Percentiles rank a stretch among this genome's conserved stretches.
Evolutionary conservation across 495 filamentous ascomycete species (phyloP).

Genomic region (Lindgomyces ingoldianus): DNA sequence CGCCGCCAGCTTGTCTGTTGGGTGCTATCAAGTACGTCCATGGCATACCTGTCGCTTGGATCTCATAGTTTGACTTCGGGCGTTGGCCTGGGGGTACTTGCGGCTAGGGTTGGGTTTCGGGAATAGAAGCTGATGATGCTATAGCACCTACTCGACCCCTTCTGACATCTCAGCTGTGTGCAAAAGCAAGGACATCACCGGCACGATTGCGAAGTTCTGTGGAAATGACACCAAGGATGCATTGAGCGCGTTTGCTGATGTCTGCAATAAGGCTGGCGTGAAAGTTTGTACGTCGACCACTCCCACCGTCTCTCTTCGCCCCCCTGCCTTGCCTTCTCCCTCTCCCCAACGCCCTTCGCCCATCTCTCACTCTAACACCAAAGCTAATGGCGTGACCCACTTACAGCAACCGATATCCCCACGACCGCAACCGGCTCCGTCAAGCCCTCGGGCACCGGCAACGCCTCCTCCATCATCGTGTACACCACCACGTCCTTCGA

Average conservation of each 20-base stretch:
- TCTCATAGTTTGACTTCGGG: not conserved
- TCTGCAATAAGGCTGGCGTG: conserved; percentile 39
- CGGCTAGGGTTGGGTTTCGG: too few relatives aligned
- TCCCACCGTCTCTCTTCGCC: not conserved
- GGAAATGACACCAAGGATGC: conserved; percentile 33
- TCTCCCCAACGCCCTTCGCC: not conserved
- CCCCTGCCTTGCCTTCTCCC: not conserved
- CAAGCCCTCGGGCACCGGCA: conserved; percentile 14
- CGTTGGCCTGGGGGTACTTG: not conserved
- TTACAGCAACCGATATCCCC: conserved; percentile 9
- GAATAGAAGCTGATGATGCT: too few relatives aligned
- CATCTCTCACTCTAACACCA: not conserved
- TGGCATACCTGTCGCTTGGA: not conserved
- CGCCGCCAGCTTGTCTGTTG: conserved; percentile 48
- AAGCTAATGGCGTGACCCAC: not conserved
- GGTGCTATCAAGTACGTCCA: conserved; percentile 47
- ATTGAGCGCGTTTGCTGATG: conserved; percentile 36
- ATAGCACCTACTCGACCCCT: conserved; percentile 44
- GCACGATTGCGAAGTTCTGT: conserved; percentile 39
- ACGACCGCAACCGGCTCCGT: conserved; percentile 5
- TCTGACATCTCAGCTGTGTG: conserved; percentile 42
- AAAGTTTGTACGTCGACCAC: conserved; percentile 43
- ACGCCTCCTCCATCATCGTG: conserved; percentile 2
- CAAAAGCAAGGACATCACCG: conserved; percentile 36
- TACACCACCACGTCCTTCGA: conserved; percentile 18